Base-by-base conservation (phyloP, 169 alveolate genomes). In the Plasmodium vivax region DNA sequence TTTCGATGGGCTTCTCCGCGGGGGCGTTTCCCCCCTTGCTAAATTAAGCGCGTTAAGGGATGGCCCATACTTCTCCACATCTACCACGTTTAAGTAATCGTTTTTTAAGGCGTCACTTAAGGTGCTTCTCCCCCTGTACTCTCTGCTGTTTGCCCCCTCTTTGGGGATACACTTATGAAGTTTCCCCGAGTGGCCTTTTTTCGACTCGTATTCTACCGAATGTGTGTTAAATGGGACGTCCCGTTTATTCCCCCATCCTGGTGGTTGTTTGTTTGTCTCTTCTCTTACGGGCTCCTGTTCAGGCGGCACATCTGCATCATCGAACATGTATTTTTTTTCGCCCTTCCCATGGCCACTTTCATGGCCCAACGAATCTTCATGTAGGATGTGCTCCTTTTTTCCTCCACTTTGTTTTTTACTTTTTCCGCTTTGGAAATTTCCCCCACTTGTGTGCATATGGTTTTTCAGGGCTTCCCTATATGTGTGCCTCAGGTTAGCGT, bases 31-130 rank as follows among this genome's bases (percentile, higher is more conserved):
- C 10, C 43, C 16, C 38, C 81, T 56, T 41, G 80, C 93, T 77
- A 87, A 77, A 36, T 87, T 87, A 58, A 87, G 93, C 10, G 93
- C 84, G n/a, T 87, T 62, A 34, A 87, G 45, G 62, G 41, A 77
- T 47, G 71, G 10, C 38, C 43, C 77, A 27, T 72, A 43, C 16
- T 68, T 84, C 58, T 72, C 51, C 72, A 41, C 19, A 73, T 71
- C 30, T 47, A 84, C 34, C 23, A 84, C 51, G 56, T 84, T 19
- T 45, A 84, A 36, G 75, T 38, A 84, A 56, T 84, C 27, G 12
- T 72, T 84, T 41, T 72, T 84, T 23, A 84, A 27, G 16, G 27
- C 54, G 79, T 84, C 83, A 56, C 79, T 72, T 41, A 72, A 27
- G 14, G n/a, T 84, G 54, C 47, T 43, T 2, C 71, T 74, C 34